Evolutionary conservation across 1,284 basidiomycete species (phyloP).

Genomic region (Stereum hirsutum): DNA sequence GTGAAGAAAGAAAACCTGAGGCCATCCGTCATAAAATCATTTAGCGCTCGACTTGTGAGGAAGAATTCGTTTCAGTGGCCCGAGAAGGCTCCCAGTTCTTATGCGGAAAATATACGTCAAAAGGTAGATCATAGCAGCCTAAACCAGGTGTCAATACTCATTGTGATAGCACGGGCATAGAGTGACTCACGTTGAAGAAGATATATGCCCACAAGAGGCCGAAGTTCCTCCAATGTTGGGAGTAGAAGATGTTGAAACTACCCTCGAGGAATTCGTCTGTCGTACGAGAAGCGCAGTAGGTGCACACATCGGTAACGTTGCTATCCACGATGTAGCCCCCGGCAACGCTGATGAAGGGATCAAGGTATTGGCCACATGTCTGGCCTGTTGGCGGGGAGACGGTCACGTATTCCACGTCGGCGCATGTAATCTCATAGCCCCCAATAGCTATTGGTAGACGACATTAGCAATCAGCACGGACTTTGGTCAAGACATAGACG

Average conservation of each 20-base stretch:
- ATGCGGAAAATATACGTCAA: constrained; percentile 11
- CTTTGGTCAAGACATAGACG: too few species aligned
- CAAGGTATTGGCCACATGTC: constrained; percentile 53
- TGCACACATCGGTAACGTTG: constrained; percentile 38
- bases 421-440: constrained; percentile 37
- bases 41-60: too few species aligned
- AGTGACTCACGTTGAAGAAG: constrained; percentile 40
- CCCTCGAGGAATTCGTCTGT: constrained; percentile 49
- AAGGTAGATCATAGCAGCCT: constrained; percentile 6
- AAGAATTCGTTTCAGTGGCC: too few species aligned
- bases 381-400: constrained; percentile 52
- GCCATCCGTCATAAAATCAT: too few species aligned
- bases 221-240: constrained; percentile 52
- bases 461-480: too few species aligned
- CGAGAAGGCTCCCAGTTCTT: too few species aligned
- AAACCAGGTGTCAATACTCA: background rate
- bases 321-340: constrained; percentile 68
- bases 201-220: constrained; percentile 60
- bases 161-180: too few species aligned
- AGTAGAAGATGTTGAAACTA: constrained; percentile 47
- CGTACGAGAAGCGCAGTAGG: constrained; percentile 42
- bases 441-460: too few species aligned
- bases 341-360: constrained; percentile 38
- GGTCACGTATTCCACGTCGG: constrained; percentile 30
- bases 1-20: too few species aligned